These are phyloP conservation scores for Spergularia azorica DNA, from an alignment of 179 eudicot genomes.

Conservation along the genomic window DNA sequence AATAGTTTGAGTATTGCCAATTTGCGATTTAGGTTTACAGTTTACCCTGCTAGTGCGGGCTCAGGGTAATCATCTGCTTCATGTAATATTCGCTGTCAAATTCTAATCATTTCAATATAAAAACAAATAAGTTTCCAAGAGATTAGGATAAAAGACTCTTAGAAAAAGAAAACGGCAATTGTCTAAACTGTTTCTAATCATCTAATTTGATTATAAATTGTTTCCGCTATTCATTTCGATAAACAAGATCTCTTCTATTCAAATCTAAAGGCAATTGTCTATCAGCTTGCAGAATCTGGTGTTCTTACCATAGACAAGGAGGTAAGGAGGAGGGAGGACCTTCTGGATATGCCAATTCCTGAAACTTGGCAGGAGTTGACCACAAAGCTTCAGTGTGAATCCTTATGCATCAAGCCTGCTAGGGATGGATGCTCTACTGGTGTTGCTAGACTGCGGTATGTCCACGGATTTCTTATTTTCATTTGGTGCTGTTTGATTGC, in stretches of 20 bases:
- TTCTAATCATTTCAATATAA: not conserved
- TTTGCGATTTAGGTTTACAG: not conserved
- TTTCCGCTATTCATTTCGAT: not conserved
- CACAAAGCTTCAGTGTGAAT: conserved; percentile 61
- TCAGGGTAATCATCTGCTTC: not conserved
- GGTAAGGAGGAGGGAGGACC: conserved; percentile 53
- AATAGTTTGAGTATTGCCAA: not conserved
- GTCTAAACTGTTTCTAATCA: too few relatives aligned
- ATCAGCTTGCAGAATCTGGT: conserved; percentile 69
- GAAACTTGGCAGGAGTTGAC: conserved; percentile 66
- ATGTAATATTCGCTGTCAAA: not conserved
- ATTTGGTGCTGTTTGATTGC: conserved; percentile 16
- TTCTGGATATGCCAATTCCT: conserved; percentile 40
- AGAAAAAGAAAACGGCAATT: too few relatives aligned
- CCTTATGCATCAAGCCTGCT: conserved; percentile 81
- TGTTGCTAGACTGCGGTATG: conserved; percentile 86
- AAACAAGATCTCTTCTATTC: not conserved
- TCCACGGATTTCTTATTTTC: not conserved
- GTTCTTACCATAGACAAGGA: conserved; percentile 80
- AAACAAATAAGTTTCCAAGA: not conserved
- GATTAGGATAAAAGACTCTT: not conserved
- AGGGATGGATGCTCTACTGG: conserved; percentile 98
- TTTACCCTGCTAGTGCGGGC: not conserved
- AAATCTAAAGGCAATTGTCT: not conserved
- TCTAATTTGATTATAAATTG: not conserved